Evolutionary conservation across 2,329 filamentous ascomycete genomes (phyloP), one percentile per base, ranked within the genome.

Genomic region (Elsinoe batatas): DNA sequence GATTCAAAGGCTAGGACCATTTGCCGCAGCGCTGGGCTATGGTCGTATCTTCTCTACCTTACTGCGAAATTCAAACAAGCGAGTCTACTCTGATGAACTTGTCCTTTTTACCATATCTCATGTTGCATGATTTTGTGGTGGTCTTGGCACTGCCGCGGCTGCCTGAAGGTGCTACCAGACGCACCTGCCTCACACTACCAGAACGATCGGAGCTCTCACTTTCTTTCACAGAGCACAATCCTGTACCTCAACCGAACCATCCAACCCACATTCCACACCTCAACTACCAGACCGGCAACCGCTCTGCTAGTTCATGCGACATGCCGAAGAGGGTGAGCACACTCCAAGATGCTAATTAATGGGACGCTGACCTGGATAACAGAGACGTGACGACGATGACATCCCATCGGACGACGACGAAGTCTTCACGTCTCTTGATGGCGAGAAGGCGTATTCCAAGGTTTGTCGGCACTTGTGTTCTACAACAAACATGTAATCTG

Each of bases 261-360:
- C 10, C 17, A 7, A 18, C 38, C 20, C 10, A 35, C 20, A 20
- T 22, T 32, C 26, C 26, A 30, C 26, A 30, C 8, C 36, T 36
- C 33, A 36, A 44, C 18, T 32, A 36, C 7, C 32, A 22, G 36
- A 38, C 3, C 36, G 36, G 13, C 10, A 7, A 8, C 36, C 17
- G 12, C 5, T 38, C 36, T 6, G 17, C 3, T 18, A 38, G 17
- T 38, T 4, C 36, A 38, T n/a, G 36, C 38, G 38, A 15, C 38
- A 46, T 46, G 42, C 42, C 44, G 13, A 49, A 49, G 20, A 49
- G 44, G 44, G 44, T 49, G 42, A 46, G 42, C 26, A 10, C 42
- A 15, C 17, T 15, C 26, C 26, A 30, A 30, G 26, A 30, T 30
- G 26, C 26, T 2, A 30, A 7, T 30, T 8, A 2, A 30, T 30